Evolutionary conservation across 2,329 filamentous ascomycete genomes (phyloP).

Genomic region (Xylariaceae sp.): DNA sequence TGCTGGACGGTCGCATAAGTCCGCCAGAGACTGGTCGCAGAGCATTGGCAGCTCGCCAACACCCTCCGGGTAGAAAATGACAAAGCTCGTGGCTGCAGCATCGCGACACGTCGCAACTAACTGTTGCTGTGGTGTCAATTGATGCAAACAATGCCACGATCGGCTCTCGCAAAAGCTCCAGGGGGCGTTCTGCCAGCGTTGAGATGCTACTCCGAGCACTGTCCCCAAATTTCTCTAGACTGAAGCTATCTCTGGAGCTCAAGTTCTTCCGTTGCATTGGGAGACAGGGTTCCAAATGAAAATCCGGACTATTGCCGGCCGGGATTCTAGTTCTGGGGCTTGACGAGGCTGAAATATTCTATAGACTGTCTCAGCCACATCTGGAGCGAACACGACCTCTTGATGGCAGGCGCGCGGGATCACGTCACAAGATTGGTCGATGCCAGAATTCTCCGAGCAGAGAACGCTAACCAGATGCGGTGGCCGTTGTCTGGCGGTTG

Average conservation of each 20-base stretch:
- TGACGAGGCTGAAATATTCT: constrained; percentile 7
- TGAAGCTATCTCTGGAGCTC: constrained; percentile 23
- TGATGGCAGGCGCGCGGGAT: constrained; percentile 15
- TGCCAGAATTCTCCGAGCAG: constrained; percentile 6
- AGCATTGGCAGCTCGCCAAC: constrained; percentile 19
- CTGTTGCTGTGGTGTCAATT: constrained; percentile 10
- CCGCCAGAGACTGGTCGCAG: constrained; percentile 17
- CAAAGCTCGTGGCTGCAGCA: constrained; percentile 29
- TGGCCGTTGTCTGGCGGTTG: constrained; percentile 53
- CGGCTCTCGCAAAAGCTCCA: too few relatives aligned
- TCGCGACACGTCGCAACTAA: constrained; percentile 21
- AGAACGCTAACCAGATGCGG: constrained; percentile 37
- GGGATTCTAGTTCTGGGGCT: constrained; percentile 3
- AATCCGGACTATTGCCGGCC: not conserved
- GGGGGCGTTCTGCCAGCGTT: too few relatives aligned
- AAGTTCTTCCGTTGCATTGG: constrained; percentile 15
- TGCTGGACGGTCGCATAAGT: constrained; percentile 25
- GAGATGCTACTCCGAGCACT: not conserved
- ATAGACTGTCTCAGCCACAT: too few relatives aligned
- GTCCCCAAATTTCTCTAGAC: constrained; percentile 19
- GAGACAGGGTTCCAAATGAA: too few relatives aligned
- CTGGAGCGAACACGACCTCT: too few relatives aligned
- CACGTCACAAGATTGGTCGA: constrained; percentile 26
- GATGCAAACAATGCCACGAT: constrained; percentile 3
- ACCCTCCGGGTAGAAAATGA: constrained; percentile 23